phyloP scores from a whole-genome alignment of 768 basidiomycete species.

The Coprinellus aureogranulatus region DNA sequence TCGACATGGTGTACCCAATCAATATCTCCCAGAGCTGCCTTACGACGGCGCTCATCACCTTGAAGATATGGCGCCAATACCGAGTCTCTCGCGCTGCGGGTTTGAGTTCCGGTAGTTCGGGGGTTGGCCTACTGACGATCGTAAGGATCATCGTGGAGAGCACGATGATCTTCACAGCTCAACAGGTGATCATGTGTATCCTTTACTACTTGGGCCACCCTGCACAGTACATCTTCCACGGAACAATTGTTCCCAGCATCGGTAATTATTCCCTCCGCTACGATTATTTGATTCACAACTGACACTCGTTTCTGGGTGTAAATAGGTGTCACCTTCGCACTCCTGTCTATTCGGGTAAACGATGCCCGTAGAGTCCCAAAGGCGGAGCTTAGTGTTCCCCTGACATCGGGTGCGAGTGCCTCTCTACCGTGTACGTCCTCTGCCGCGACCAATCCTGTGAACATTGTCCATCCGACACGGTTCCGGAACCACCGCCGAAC shows the following conservation, averaged over 20 bases:
- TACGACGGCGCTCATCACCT: background rate
- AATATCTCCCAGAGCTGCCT: conserved; percentile 2
- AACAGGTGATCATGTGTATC: background rate
- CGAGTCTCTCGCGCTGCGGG: conserved; percentile 1
- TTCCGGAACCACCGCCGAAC: no score
- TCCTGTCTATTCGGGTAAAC: no score
- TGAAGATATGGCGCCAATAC: background rate
- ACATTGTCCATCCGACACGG: no score
- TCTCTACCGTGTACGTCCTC: no score
- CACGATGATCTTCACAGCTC: background rate
- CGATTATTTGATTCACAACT: no score
- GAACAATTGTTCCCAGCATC: background rate
- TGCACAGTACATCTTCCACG: background rate
- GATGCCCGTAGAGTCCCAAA: no score
- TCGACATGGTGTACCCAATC: background rate
- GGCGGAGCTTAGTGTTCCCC: no score
- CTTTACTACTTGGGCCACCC: background rate
- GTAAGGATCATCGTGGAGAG: background rate
- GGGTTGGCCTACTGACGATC: background rate
- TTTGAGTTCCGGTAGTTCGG: background rate
- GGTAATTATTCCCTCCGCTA: no score
- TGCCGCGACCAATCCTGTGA: no score
- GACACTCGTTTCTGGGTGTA: no score
- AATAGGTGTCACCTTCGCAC: no score
- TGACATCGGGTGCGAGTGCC: no score